Evolutionary conservation across 2,329 filamentous ascomycete species (phyloP).

Genomic region (Sclerotinia borealis): DNA sequence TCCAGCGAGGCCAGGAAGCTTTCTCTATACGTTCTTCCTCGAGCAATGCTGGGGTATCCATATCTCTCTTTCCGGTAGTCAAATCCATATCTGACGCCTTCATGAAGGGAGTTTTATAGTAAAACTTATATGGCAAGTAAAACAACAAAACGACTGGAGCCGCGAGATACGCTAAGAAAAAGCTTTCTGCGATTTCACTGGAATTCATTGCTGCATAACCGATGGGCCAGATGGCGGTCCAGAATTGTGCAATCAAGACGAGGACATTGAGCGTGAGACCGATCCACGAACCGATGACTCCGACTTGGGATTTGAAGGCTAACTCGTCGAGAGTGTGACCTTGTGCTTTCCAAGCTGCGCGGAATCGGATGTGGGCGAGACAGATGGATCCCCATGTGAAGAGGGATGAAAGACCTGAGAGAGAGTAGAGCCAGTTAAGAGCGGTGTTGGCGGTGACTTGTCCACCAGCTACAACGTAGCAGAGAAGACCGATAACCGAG

Average conservation of each 20-base stretch:
- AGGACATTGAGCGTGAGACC: conserved; percentile 52
- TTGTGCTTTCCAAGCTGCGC: conserved; percentile 49
- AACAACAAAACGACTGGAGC: conserved; percentile 46
- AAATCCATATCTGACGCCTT: conserved; percentile 22
- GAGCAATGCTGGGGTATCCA: conserved; percentile 24
- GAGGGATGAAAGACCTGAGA: conserved; percentile 56
- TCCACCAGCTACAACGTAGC: conserved; percentile 47
- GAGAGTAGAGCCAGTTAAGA: conserved; percentile 59
- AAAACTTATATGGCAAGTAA: conserved; percentile 62
- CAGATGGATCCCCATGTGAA: conserved; percentile 60
- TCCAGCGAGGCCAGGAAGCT: conserved; percentile 23
- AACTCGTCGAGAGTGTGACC: conserved; percentile 59
- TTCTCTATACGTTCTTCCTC: conserved; percentile 22
- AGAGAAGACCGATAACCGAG: conserved; percentile 37
- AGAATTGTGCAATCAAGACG: conserved; percentile 35
- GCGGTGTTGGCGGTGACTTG: conserved; percentile 41
- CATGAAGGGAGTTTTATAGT: conserved; percentile 35
- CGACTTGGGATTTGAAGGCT: conserved; percentile 54
- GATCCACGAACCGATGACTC: conserved; percentile 56
- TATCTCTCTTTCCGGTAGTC: conserved; percentile 20
- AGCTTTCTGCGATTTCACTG: conserved; percentile 39
- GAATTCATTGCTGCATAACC: conserved; percentile 29
- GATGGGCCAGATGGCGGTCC: conserved; percentile 43
- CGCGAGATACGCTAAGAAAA: conserved; percentile 55
- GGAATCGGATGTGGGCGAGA: conserved; percentile 62